These are phyloP conservation scores for Dalechampia spathulata DNA, from an alignment of 441 rosid genomes.

Conservation along the genomic window DNA sequence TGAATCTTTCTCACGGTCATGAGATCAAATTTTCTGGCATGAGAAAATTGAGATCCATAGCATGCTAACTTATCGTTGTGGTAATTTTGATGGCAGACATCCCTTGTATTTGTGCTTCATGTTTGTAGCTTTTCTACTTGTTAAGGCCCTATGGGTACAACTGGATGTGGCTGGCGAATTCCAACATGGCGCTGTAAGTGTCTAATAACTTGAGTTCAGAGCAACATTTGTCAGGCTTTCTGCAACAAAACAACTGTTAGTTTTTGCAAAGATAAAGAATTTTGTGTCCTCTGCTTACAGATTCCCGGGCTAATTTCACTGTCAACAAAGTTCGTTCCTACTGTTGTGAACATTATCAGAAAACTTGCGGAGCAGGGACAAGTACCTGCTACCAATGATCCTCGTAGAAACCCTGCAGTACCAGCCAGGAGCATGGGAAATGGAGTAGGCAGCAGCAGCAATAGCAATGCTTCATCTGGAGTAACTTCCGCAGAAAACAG, in stretches of 20 bases:
- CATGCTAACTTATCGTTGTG: slow-evolving; percentile 5
- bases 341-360: slow-evolving; percentile 74
- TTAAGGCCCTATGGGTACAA: slow-evolving; percentile 93
- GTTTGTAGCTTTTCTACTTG: slow-evolving; percentile 61
- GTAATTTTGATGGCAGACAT: slow-evolving; percentile 48
- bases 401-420: slow-evolving; percentile 31
- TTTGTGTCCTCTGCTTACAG: slow-evolving; percentile 29
- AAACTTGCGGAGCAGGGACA: slow-evolving; percentile 91
- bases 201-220: not conserved
- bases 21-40: slow-evolving; percentile 3
- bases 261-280: not conserved
- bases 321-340: slow-evolving; percentile 82
- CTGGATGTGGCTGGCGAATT: slow-evolving; percentile 74
- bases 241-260: not conserved
- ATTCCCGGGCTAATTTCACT: slow-evolving; percentile 84
- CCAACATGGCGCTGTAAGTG: slow-evolving; percentile 75
- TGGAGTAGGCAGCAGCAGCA: slow-evolving; percentile 27
- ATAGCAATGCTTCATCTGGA: slow-evolving; percentile 37
- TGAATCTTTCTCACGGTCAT: slow-evolving; percentile 15
- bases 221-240: not conserved
- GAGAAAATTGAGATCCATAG: not conserved
- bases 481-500: slow-evolving; percentile 29
- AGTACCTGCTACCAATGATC: slow-evolving; percentile 36
- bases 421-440: slow-evolving; percentile 29
- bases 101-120: slow-evolving; percentile 66